phyloP scores from a whole-genome alignment of 352 stramenopile genomes.

The Elongisporangium undulatum region DNA sequence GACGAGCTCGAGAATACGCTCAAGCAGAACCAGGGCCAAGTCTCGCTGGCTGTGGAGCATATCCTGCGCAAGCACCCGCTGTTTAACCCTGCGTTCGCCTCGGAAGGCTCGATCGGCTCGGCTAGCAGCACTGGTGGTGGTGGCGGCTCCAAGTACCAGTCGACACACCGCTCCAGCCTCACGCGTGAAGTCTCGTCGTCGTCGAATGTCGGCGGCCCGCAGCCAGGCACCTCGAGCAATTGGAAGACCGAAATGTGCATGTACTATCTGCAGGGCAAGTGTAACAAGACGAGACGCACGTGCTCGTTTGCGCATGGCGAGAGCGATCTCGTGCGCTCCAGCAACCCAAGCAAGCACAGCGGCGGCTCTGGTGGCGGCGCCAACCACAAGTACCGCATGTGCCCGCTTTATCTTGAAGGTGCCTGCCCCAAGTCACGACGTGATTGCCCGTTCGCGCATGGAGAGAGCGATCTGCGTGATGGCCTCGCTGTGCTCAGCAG shows the following conservation, averaged over 20 bases:
- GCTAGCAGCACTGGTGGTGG: constrained; percentile 3
- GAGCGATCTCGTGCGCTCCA: constrained; percentile 59
- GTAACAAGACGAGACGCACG: constrained; percentile 85
- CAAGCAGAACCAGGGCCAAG: constrained; percentile 39
- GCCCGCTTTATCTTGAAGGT: constrained; percentile 69
- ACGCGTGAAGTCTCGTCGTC: constrained; percentile 5
- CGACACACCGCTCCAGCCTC: constrained; percentile 26
- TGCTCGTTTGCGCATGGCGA: constrained; percentile 86
- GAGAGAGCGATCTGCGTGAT: constrained; percentile 71
- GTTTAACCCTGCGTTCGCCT: constrained; percentile 49
- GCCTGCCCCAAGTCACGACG: constrained; percentile 68
- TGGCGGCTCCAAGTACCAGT: constrained; percentile 2
- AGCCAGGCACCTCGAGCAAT: constrained; percentile 40
- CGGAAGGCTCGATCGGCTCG: constrained; percentile 12
- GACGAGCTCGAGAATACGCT: constrained; percentile 57
- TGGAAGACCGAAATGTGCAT: constrained; percentile 90
- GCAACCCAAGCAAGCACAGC: constrained; percentile 22
- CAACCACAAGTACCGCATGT: constrained; percentile 78
- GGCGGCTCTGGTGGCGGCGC: constrained; percentile 17
- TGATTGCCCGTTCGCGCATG: constrained; percentile 74
- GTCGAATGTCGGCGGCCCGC: constrained; percentile 11
- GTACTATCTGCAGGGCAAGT: constrained; percentile 88
- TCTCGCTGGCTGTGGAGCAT: constrained; percentile 56
- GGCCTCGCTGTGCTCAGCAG: constrained; percentile 21
- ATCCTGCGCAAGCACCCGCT: constrained; percentile 64